Conservation (phyloP, 768 basidiomycete genomes). For the Multifurca ochricompacta region DNA sequence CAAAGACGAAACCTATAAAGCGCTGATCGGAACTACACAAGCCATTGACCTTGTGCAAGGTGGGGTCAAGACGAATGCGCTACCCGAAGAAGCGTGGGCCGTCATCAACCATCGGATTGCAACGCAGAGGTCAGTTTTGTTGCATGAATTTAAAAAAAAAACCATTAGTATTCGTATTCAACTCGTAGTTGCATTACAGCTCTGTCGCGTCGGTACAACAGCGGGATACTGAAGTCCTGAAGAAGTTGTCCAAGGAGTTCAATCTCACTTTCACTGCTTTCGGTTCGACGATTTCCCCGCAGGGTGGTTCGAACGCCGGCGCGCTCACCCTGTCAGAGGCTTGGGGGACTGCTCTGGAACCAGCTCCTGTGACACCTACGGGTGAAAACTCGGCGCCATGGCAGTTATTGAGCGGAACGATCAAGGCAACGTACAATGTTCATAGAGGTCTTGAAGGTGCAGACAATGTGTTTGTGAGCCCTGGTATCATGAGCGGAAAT, state of each 20-base stretch:
- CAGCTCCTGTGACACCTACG: slow-evolving; percentile 37
- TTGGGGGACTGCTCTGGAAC: slow-evolving; percentile 29
- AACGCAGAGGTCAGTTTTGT: slow-evolving; percentile 23
- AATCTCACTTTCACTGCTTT: slow-evolving; percentile 37
- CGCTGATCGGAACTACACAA: slow-evolving; percentile 33
- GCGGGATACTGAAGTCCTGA: slow-evolving; percentile 25
- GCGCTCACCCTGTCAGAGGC: slow-evolving; percentile 31
- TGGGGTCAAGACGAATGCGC: slow-evolving; percentile 37
- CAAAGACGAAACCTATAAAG: slow-evolving; percentile 21
- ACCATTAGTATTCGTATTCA: no score
- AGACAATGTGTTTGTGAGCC: slow-evolving; percentile 30
- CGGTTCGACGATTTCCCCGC: slow-evolving; percentile 26
- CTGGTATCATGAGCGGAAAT: slow-evolving; percentile 31
- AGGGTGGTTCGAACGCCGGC: slow-evolving; percentile 12
- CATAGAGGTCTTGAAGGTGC: slow-evolving; percentile 22
- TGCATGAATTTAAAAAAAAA: no score
- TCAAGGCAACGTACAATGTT: no score
- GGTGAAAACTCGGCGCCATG: slow-evolving; percentile 30
- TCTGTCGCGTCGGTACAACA: slow-evolving; percentile 27
- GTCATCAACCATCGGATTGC: slow-evolving; percentile 26
- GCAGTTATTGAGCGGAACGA: slow-evolving; percentile 35
- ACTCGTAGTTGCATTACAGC: slow-evolving; percentile 17
- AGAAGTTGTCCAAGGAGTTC: slow-evolving; percentile 26
- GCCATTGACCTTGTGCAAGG: slow-evolving; percentile 39
- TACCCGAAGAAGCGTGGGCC: slow-evolving; percentile 32